A percentile compares a stretch with the other conserved stretches of the same genome.
Evolutionary conservation across 1,139 yeast species (phyloP).

Genomic region (Geotrichum aggregatum): DNA sequence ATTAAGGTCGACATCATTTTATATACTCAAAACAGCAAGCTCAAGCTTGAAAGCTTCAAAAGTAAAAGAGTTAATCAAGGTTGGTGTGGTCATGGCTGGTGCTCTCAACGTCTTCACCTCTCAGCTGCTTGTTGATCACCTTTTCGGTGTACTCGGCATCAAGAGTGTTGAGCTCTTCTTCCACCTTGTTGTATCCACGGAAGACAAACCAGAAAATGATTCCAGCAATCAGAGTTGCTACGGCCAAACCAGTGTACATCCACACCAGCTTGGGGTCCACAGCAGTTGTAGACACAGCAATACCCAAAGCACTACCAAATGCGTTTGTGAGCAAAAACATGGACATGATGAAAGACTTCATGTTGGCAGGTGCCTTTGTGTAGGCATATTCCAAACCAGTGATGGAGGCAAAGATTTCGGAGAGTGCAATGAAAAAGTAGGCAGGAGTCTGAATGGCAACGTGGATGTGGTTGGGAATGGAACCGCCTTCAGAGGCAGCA

Average conservation of each 20-base stretch:
- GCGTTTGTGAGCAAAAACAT: conserved; percentile 60
- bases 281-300: conserved; percentile 63
- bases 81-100: too few species aligned
- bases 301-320: conserved; percentile 66
- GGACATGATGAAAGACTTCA: conserved; percentile 66
- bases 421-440: conserved; percentile 55
- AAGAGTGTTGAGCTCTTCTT: conserved; percentile 58
- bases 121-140: conserved; percentile 20
- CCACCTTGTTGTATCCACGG: conserved; percentile 53
- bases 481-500: conserved; percentile 36
- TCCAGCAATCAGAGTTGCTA: conserved; percentile 58
- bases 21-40: too few species aligned
- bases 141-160: conserved; percentile 42
- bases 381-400: conserved; percentile 68
- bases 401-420: conserved; percentile 62
- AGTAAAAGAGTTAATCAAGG: too few species aligned
- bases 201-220: conserved; percentile 58
- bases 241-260: conserved; percentile 61
- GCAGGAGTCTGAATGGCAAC: conserved; percentile 65
- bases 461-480: conserved; percentile 51
- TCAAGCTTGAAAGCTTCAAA: too few species aligned
- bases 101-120: too few species aligned
- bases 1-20: too few species aligned
- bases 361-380: conserved; percentile 61
- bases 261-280: conserved; percentile 65